Evolutionary conservation across 768 basidiomycete species (phyloP), one percentile per base, ranked within the genome.

Genomic region (Xanthoconium stramineum): DNA sequence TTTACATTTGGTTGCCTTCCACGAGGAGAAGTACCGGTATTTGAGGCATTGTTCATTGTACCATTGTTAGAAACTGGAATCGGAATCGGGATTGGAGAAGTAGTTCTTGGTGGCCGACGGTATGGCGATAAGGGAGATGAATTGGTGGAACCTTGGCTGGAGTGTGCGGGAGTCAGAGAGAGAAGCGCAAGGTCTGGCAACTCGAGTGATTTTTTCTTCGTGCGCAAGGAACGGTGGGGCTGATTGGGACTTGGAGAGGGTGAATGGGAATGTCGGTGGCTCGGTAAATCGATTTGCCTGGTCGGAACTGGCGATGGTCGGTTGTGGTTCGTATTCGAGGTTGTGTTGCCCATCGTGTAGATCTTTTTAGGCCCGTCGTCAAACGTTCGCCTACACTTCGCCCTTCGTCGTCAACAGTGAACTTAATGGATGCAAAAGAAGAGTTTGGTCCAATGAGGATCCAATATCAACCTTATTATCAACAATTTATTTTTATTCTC

Each of bases 181-280:
- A 81, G 77, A 56, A 74, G 72, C 13, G 80, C 80, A 63, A 91
- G 83, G 75, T 89, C 88, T 51, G 88, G 88, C 28, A 91, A 78
- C 67, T 91, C 86, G 19, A 91, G 81, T 0, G 85, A 87, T 66
- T 79, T 83, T 72, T 87, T 88, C 77, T 85, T 89, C 20, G 77
- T 75, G 39, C 84, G 77, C 55, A 89, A 72, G 43, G 86, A 86
- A 33, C 76, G 75, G 69, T 88, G 85, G 1, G 84, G 77, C 65
- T 72, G 70, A 56, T 72, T 71, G 46, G 70, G 66, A 42, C 69
- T 69, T 1, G 81, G 78, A 38, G 78, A 77, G 36, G 72, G 71
- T 4, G 77, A 79, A 57, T 64, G 65, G 12, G 72, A 63, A 35
- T 62, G 60, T 52, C 35, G 64, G 52, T 56, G 61, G 30, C 55